A percentile compares a stretch with the other conserved stretches of the same genome.
Conservation (phyloP, 306 rosid species). For the Vigna angularis region DNA sequence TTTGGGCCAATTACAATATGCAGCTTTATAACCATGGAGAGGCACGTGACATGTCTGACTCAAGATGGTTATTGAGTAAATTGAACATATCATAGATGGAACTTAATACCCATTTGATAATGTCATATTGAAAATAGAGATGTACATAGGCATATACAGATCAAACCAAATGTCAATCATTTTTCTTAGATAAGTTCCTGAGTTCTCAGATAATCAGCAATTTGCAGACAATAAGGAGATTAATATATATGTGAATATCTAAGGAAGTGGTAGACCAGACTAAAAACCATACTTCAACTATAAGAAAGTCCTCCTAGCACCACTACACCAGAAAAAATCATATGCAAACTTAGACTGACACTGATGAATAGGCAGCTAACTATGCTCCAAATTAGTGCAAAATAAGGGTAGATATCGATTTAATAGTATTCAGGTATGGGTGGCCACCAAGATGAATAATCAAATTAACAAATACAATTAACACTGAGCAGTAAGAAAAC, state of each 20-base stretch:
- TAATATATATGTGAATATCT: conserved; percentile 7
- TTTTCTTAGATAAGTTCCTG: conserved; percentile 9
- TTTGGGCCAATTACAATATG: conserved; percentile 25
- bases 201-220: not conserved
- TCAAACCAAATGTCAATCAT: conserved; percentile 13
- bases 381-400: conserved; percentile 9
- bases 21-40: conserved; percentile 15
- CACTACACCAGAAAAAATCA: conserved; percentile 5
- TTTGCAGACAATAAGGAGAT: conserved; percentile 15
- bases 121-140: not conserved
- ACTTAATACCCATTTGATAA: not conserved
- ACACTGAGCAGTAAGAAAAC: not conserved
- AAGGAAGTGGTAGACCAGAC: conserved; percentile 7
- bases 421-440: conserved; percentile 1
- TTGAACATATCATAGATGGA: not conserved
- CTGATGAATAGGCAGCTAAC: conserved; percentile 5
- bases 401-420: conserved; percentile 1
- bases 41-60: not conserved
- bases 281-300: conserved; percentile 22
- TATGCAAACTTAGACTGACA: conserved; percentile 12
- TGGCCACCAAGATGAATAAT: conserved; percentile 16
- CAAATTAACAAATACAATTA: conserved; percentile 16
- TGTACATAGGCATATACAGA: not conserved
- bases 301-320: conserved; percentile 9
- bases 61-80: conserved; percentile 11